A percentile compares a stretch with the other conserved stretches of the same genome.
These are phyloP conservation scores for Barbatosphaeria neglecta DNA, from an alignment of 495 filamentous ascomycete species.

Conservation along the genomic window DNA sequence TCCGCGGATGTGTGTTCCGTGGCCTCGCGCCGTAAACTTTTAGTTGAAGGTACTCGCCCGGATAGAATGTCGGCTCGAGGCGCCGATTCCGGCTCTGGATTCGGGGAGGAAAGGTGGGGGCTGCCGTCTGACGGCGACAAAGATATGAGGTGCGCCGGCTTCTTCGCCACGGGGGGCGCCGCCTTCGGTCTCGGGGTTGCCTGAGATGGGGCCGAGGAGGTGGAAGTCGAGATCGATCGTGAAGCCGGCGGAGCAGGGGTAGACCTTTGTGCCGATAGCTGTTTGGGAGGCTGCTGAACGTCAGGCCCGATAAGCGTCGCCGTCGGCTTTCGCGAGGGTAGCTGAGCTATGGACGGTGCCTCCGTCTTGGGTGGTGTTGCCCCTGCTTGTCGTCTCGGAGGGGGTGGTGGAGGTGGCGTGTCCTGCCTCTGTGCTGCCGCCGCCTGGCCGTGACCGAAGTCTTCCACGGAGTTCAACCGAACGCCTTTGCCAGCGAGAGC, in stretches of 20 bases:
- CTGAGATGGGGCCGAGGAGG: constrained; percentile 16
- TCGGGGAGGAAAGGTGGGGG: no score
- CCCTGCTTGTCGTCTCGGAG: constrained; percentile 32
- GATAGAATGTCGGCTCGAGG: constrained; percentile 2
- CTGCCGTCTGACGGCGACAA: constrained; percentile 1
- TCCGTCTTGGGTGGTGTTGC: background rate
- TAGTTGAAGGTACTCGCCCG: background rate
- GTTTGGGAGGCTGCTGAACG: background rate
- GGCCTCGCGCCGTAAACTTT: background rate
- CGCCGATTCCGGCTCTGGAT: background rate
- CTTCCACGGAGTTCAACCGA: constrained; percentile 23
- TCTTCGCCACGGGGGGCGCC: constrained; percentile 41
- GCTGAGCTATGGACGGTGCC: background rate
- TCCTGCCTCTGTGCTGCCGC: constrained; percentile 7
- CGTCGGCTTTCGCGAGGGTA: background rate
- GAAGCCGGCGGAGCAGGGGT: constrained; percentile 13
- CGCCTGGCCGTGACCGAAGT: constrained; percentile 7
- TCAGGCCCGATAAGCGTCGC: background rate
- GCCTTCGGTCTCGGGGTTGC: constrained; percentile 25
- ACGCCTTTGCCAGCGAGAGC: constrained; percentile 27
- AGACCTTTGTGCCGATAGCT: constrained; percentile 8
- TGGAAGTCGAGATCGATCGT: constrained; percentile 13
- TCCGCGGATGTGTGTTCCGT: background rate
- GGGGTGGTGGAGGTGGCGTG: constrained; percentile 33
- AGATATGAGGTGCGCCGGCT: constrained; percentile 36